Base-by-base conservation (phyloP, 805 yeast genomes). In the Jamesozyma gamospora region DNA sequence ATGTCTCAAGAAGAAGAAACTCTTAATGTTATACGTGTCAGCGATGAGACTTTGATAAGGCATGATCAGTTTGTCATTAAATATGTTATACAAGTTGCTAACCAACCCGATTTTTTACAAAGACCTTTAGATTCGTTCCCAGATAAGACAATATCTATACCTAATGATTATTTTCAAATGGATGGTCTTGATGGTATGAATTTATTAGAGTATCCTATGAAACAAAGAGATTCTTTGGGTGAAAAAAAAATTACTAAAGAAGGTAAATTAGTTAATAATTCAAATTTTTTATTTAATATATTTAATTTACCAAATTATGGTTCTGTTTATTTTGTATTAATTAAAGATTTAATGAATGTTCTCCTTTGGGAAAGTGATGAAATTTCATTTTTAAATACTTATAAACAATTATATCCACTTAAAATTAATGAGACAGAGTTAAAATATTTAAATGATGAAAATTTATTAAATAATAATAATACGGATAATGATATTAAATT, bases 201-300 rank as follows among this genome's bases (percentile, higher is more conserved):
- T 6, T 17, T 32, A 5, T 10, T 42, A 14, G 49, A 47, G 10
- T 54, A 49, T 30, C 43, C 41, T 4, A 43, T 51, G 46, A 35
- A 36, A n/a, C 41, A 41, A 16, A 49, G 39, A n/a, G 76, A 72
- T 43, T 52, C 58, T n/a, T 49, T 49, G 16, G 78, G 78, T 16
- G 77, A 73, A 39, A 41, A 50, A 18, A 72, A 73, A 41, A 54
- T 73, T 3, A 54, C 65, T 7, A 46, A 47, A 10, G 57, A 59
- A 37, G 77, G 77, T 0, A 47, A 49, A 32, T 44, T 70, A 11
- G 14, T 27, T 4, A 69, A 63, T 18, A 69, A 63, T 5, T 56
- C 74, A 29, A 56, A 59, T 35, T 72, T 55, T 41, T 34, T 65
- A 12, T 60, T 70, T 36, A 52, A 60, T 13, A 62, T 68, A 0